Conservation (phyloP, 2,329 filamentous ascomycete species). For the Aspergillus terreus region DNA sequence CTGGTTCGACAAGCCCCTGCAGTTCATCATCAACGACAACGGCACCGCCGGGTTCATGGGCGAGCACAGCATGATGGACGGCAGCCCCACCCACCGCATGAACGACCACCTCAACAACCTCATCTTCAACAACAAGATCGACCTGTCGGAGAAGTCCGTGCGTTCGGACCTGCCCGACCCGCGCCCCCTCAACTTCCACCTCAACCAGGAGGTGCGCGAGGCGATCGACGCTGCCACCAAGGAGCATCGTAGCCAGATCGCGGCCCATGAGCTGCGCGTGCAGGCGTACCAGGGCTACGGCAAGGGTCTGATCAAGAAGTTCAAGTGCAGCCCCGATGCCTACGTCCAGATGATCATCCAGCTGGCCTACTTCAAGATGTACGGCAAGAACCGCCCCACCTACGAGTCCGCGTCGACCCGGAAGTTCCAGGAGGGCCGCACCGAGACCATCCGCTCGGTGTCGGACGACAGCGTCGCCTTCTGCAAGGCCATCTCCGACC, state of each 20-base stretch:
- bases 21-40: constrained; percentile 98
- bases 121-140: constrained; percentile 92
- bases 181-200: constrained; percentile 69
- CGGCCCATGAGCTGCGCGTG: constrained; percentile 83
- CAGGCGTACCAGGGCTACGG: constrained; percentile 97
- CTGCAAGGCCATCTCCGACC: constrained; percentile 80
- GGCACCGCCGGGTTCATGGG: constrained; percentile 96
- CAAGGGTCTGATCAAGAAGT: constrained; percentile 98
- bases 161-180: constrained; percentile 85
- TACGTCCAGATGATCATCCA: constrained; percentile 99
- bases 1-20: constrained; percentile 96
- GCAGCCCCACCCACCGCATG: constrained; percentile 90
- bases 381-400: constrained; percentile 93
- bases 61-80: constrained; percentile 99
- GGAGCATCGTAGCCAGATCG: constrained; percentile 79
- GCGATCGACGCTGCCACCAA: constrained; percentile 75
- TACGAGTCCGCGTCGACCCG: constrained; percentile 96
- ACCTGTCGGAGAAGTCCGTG: constrained; percentile 73
- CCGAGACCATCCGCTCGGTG: constrained; percentile 90
- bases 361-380: constrained; percentile 98
- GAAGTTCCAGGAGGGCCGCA: constrained; percentile 93
- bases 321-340: constrained; percentile 95
- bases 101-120: constrained; percentile 92
- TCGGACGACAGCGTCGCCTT: constrained; percentile 89
- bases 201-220: constrained; percentile 68